phyloP scores from a whole-genome alignment of 139 green algal genomes.

The Ostreobium quekettii region DNA sequence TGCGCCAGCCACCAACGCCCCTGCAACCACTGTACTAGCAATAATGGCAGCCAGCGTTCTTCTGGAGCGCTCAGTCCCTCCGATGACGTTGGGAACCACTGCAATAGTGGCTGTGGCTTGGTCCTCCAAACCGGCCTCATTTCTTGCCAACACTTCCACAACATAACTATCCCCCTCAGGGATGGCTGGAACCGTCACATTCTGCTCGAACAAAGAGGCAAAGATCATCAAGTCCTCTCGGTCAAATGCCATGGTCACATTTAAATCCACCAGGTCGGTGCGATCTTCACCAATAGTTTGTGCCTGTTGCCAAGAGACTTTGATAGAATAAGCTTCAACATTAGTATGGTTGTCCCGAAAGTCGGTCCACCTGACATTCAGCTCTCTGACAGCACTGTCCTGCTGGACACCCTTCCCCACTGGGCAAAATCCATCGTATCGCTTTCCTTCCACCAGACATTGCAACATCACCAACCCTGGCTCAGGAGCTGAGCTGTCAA shows the following conservation, averaged over 20 bases:
- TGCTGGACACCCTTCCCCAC: background rate
- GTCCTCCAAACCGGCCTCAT: too few relatives aligned
- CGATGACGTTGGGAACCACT: background rate
- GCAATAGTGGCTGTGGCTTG: too few relatives aligned
- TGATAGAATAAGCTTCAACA: constrained; percentile 3
- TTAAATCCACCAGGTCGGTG: too few relatives aligned
- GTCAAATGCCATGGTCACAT: too few relatives aligned
- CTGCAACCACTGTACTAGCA: constrained; percentile 3
- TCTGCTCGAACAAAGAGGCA: too few relatives aligned
- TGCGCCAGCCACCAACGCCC: background rate
- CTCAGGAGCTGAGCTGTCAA: constrained; percentile 33
- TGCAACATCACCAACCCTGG: background rate
- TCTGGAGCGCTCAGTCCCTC: background rate
- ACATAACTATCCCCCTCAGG: too few relatives aligned
- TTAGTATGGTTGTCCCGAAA: background rate
- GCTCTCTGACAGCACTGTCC: too few relatives aligned
- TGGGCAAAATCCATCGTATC: background rate
- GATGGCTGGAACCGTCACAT: too few relatives aligned
- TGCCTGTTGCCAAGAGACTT: background rate
- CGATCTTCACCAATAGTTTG: background rate
- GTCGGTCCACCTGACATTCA: background rate
- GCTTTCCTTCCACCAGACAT: constrained; percentile 22
- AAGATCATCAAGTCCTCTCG: too few relatives aligned
- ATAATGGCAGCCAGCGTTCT: background rate
- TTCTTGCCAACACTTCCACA: too few relatives aligned